A percentile compares a stretch with the other conserved stretches of the same genome.
phyloP scores from a whole-genome alignment of 1,139 yeast species.

The Geotrichum europaeum region DNA sequence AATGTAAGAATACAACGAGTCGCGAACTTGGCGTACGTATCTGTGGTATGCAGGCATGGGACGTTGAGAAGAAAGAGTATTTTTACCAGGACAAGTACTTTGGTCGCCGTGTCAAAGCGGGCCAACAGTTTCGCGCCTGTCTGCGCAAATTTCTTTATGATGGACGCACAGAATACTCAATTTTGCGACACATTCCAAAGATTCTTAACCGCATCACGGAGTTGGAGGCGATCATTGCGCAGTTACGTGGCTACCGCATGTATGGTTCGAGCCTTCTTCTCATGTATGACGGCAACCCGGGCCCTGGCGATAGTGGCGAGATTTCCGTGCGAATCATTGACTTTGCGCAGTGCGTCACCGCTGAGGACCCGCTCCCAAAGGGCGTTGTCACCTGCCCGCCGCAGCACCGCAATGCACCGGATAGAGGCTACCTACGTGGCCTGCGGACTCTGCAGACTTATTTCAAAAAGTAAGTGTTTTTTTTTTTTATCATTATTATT shows the following conservation, averaged over 20 bases:
- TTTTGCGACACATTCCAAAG: constrained; percentile 62
- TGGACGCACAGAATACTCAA: constrained; percentile 53
- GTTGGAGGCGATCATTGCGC: constrained; percentile 48
- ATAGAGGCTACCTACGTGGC: constrained; percentile 82
- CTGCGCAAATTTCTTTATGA: constrained; percentile 74
- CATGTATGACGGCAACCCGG: constrained; percentile 70
- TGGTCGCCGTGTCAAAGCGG: constrained; percentile 74
- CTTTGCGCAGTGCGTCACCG: constrained; percentile 91
- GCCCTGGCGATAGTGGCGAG: constrained; percentile 21
- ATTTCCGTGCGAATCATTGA: constrained; percentile 74
- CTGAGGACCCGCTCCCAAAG: constrained; percentile 43
- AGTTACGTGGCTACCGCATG: constrained; percentile 72
- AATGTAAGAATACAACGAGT: constrained; percentile 79
- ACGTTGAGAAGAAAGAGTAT: constrained; percentile 42
- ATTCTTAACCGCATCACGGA: constrained; percentile 56
- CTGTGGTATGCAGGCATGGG: constrained; percentile 93
- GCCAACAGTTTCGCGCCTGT: constrained; percentile 69
- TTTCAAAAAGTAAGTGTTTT: constrained; percentile 34
- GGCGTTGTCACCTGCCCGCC: constrained; percentile 62
- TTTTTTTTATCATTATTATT: neutral
- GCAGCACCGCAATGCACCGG: constrained; percentile 54
- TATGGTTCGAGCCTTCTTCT: constrained; percentile 86
- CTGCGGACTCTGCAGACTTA: constrained; percentile 59
- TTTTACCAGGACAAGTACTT: constrained; percentile 82
- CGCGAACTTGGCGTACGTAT: constrained; percentile 80